Conservation (phyloP, 2,329 filamentous ascomycete species). For the Colletotrichum ledebouriae region DNA sequence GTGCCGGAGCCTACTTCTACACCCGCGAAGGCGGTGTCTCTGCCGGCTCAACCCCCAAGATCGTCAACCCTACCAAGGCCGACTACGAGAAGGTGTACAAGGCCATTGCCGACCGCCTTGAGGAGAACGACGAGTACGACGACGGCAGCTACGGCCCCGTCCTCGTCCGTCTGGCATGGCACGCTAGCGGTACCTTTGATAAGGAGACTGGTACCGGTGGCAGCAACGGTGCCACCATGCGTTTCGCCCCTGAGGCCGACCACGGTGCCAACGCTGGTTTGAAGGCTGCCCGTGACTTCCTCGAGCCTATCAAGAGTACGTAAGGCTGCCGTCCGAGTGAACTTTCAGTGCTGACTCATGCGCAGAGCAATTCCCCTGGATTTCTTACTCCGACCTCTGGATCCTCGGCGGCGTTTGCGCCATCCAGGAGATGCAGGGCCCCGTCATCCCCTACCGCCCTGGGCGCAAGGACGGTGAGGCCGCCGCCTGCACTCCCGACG, state of each 20-base stretch:
- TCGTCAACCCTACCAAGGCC: conserved; percentile 77
- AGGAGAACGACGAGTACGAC: conserved; percentile 95
- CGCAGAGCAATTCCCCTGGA: conserved; percentile 88
- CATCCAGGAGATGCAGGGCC: conserved; percentile 96
- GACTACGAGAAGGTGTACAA: conserved; percentile 98
- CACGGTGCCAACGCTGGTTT: conserved; percentile 96
- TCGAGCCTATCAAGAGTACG: conserved; percentile 89
- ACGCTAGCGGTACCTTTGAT: conserved; percentile 93
- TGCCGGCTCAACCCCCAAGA: conserved; percentile 62
- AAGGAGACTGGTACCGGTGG: conserved; percentile 89
- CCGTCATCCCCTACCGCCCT: conserved; percentile 87
- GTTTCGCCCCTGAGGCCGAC: conserved; percentile 88
- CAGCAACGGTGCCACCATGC: conserved; percentile 97
- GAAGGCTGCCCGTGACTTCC: conserved; percentile 87
- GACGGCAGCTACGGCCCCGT: conserved; percentile 97
- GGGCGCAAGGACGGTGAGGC: conserved; percentile 86
- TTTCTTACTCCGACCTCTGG: conserved; percentile 96
- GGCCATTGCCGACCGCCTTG: conserved; percentile 81
- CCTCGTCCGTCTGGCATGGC: conserved; percentile 91
- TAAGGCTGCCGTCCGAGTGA: neutral
- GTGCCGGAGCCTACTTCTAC: conserved; percentile 75
- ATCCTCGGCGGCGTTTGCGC: conserved; percentile 87
- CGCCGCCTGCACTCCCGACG: conserved; percentile 91
- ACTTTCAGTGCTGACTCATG: conserved; percentile 36
- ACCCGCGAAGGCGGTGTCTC: conserved; percentile 69